These are phyloP conservation scores for Aspergillus intermedius DNA, from an alignment of 2,329 filamentous ascomycete species.

Conservation along the genomic window DNA sequence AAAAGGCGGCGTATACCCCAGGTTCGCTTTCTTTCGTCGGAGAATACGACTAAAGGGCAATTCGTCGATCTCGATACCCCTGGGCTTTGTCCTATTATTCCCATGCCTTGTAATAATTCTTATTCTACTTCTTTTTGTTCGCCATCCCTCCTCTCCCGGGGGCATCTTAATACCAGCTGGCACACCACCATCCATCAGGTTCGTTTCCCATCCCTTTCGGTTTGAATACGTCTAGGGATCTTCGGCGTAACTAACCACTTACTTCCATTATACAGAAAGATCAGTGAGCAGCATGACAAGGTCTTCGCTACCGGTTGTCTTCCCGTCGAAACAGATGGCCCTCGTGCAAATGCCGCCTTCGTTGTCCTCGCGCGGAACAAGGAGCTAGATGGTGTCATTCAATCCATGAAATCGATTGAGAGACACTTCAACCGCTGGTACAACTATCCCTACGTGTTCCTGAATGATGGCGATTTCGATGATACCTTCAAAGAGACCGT, in stretches of 20 bases:
- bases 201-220: conserved; percentile 26
- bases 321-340: conserved; percentile 64
- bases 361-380: conserved; percentile 94
- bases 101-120: conserved; percentile 85
- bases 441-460: conserved; percentile 95
- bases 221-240: not conserved
- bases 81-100: conserved; percentile 88
- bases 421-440: conserved; percentile 99
- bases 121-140: conserved; percentile 82
- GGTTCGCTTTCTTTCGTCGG: conserved; percentile 74
- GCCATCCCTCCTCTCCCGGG: conserved; percentile 75
- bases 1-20: conserved; percentile 39
- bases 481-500: conserved; percentile 85
- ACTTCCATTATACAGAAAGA: conserved; percentile 58
- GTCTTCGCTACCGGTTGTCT: conserved; percentile 89
- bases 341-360: conserved; percentile 88
- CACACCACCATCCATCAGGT: conserved; percentile 84
- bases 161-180: conserved; percentile 82
- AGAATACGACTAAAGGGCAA: conserved; percentile 86
- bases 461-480: conserved; percentile 97
- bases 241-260: conserved; percentile 11
- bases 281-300: conserved; percentile 94
- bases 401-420: conserved; percentile 96
- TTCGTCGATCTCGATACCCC: conserved; percentile 83
- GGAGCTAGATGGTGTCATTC: conserved; percentile 89